Base-by-base conservation (phyloP, 2,329 filamentous ascomycete genomes). In the Chaetomium sp. region DNA sequence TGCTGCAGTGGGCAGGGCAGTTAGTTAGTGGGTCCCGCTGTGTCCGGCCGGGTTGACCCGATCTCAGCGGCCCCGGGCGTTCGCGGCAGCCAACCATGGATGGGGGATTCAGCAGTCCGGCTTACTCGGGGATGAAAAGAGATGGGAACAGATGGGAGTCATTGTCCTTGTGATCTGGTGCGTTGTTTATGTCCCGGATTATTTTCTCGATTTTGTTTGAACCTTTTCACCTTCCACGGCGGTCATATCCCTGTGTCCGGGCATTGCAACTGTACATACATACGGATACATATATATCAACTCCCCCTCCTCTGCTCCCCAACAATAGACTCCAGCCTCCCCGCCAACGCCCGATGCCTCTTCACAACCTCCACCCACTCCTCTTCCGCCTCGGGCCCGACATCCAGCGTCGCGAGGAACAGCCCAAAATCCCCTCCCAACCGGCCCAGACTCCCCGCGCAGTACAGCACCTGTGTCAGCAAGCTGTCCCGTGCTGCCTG, bases 351-450 rank as follows among this genome's bases (percentile, higher is more conserved):
- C 44, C 89, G 84, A 73, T 96, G 92, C 62, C 92, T 88, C 71
- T 88, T 89, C 70, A 95, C 90, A 37, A 95, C 82, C 57, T 91
- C 88, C 40, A 91, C 88, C 91, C 91, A 96, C 71, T 96, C 85
- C 59, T 80, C 74, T 49, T 81, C 76, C 1, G 77, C 77, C 27
- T 73, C 73, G 32, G 69, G 68, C 12, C 66, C 75, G 63, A 62
- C 67, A 58, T 68, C 77, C 44, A 81, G 74, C 53, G 79, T 81
- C 37, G 91, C 89, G 56, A 97, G 78, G 61, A 96, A 82, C 75
- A 96, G 81, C 54, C 91, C 87, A 71, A 99, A 99, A 69, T 99
- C 94, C 1, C 89, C 91, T 2, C 94, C 94, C 0, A 97, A 74
- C 47, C 94, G 81, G 0, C 92, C 92, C 49, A 99, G 74, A 71